Base-by-base conservation (phyloP, 306 rosid genomes). In the Sphenostylis stenocarpa region DNA sequence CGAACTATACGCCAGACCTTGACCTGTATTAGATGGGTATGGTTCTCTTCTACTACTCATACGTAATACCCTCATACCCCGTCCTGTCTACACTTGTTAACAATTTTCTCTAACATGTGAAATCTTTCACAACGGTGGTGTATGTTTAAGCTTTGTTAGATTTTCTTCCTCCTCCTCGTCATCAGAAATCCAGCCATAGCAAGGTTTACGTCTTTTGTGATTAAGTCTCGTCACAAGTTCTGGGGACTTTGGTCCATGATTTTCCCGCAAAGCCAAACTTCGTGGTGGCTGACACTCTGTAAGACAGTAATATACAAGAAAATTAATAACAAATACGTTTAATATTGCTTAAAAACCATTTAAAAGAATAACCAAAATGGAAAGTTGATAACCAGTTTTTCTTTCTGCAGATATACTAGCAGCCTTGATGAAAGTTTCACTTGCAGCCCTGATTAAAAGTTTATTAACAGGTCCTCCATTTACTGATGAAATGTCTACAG, bases 181-280 rank as follows among this genome's bases (percentile, higher is more conserved):
- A 77, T 19, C 6, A 68, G 73, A 73, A 68, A 83, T 74, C 83
- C 83, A 83, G 33, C 86, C 81, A 79, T 68, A n/a, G 75, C 73
- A 75, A 69, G 84, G 84, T 83, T 7, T 83, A 34, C 77, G 77
- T 73, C 48, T 73, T 66, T 31, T 47, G 62, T 7, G 29, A 67
- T 55, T 10, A 58, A 60, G 48, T 29, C 10, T 58, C 36, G 69
- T 16, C 39, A 1, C 63, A 72, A 70, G 63, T 49, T 73, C 63
- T 8, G 68, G 12, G 33, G 72, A 44, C 62, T 48, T 31, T n/a
- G 45, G 15, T 60, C 38, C 73, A 73, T 16, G 61, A 41, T 64
- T n/a, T 65, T 64, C 66, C 21, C 47, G 45, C 26, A n/a, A 33
- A 48, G 72, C 19, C 45, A 36, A 47, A 21, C 33, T 38, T 20